Evolutionary conservation across 495 filamentous ascomycete species (phyloP).

Genomic region (Aspergillus funiculosus): DNA sequence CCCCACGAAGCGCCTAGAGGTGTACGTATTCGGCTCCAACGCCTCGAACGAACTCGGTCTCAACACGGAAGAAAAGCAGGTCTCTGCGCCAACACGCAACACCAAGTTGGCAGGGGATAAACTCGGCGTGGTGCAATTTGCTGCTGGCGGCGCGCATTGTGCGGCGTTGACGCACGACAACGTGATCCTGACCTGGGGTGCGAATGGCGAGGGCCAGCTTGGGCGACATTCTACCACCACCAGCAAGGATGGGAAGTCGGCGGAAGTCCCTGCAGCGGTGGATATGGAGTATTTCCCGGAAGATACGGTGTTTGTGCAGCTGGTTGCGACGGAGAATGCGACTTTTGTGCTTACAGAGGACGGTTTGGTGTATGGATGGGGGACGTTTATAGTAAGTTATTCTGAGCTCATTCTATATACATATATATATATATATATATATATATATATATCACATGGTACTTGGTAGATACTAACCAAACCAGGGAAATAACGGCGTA

Average conservation of each 20-base stretch:
- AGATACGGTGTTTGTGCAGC: slow-evolving; percentile 49
- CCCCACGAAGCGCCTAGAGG: slow-evolving; percentile 37
- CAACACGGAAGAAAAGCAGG: slow-evolving; percentile 40
- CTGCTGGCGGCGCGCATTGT: slow-evolving; percentile 62
- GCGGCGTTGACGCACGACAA: slow-evolving; percentile 60
- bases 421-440: neutral
- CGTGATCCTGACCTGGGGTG: slow-evolving; percentile 64
- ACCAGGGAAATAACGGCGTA: slow-evolving; percentile 58
- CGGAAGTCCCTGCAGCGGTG: no score
- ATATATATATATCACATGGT: neutral
- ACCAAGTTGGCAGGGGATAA: slow-evolving; percentile 34
- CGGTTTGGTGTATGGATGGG: slow-evolving; percentile 66
- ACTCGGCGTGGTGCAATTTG: slow-evolving; percentile 54
- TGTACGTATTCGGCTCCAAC: slow-evolving; percentile 49
- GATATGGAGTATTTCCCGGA: slow-evolving; percentile 48
- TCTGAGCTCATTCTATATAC: neutral
- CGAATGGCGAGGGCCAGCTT: slow-evolving; percentile 63
- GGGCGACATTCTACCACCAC: slow-evolving; percentile 55
- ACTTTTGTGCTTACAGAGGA: slow-evolving; percentile 59
- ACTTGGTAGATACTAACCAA: neutral
- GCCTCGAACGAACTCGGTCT: slow-evolving; percentile 48
- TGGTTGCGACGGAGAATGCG: slow-evolving; percentile 58
- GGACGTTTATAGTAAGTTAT: slow-evolving; percentile 56
- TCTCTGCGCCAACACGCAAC: slow-evolving; percentile 49
- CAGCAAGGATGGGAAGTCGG: no score